These are phyloP conservation scores for Lunularia cruciata DNA, from an alignment of 225 moss, liverwort and hornwort genomes.

Conservation along the genomic window DNA sequence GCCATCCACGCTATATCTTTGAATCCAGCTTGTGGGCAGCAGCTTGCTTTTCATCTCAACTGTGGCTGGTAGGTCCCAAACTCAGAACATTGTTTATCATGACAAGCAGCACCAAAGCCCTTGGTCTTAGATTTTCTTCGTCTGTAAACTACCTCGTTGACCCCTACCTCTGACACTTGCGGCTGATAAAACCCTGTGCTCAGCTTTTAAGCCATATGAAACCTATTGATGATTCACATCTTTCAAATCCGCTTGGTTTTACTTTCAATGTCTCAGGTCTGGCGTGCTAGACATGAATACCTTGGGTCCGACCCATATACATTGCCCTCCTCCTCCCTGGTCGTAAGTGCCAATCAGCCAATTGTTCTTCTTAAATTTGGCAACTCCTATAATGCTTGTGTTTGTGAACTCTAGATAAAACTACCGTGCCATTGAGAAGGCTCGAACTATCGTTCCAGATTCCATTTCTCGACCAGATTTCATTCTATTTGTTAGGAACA, in stretches of 20 bases:
- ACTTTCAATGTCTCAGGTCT: slow-evolving; percentile 62
- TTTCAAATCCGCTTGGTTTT: background rate
- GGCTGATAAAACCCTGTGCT: background rate
- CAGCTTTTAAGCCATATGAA: background rate
- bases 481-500: background rate
- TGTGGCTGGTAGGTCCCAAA: slow-evolving; percentile 70
- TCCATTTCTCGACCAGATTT: background rate
- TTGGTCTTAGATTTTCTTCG: background rate
- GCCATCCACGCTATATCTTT: slow-evolving; percentile 75
- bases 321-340: slow-evolving; percentile 85
- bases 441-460: background rate
- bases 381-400: background rate
- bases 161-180: background rate
- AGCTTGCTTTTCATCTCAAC: slow-evolving; percentile 89
- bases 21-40: slow-evolving; percentile 67
- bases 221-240: background rate
- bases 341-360: slow-evolving; percentile 2
- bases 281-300: slow-evolving; percentile 70
- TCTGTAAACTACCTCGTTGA: background rate
- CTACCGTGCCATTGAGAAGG: background rate
- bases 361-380: background rate
- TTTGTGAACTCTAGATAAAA: background rate
- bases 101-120: too few species aligned
- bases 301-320: slow-evolving; percentile 65
- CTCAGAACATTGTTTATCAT: too few species aligned